Base-by-base conservation (phyloP, 2,329 filamentous ascomycete species). In the Cladorrhinum sp. region DNA sequence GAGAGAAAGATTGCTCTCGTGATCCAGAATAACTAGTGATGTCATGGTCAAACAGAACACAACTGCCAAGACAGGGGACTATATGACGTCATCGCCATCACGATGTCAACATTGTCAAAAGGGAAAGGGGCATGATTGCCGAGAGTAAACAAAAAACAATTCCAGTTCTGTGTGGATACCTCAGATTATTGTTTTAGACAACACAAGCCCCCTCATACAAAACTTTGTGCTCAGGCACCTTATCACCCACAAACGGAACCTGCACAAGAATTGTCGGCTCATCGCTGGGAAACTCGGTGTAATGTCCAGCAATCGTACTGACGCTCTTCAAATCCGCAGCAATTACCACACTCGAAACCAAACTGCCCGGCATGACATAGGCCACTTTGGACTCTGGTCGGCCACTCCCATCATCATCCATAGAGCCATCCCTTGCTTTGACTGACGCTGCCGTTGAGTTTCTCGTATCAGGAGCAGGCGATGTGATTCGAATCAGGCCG, bases 251-350 rank as follows among this genome's bases (percentile, higher is more conserved):
- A 58, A 72, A 74, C 12, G 70, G 70, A 5, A 71, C 59, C 62
- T 74, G 72, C 24, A 73, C 65, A 38, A 74, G 59, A 12, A 74
- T 64, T 5, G 72, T 74, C 24, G 69, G 66, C 62, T 72, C 70
- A 50, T 73, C 65, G 55, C 70, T 69, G 20, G 72, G 72, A 52
- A 74, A 74, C 62, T 74, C 72, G 49, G 72, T 74, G 45, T 64
- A 70, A 50, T 74, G 72, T 0, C 72, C 72, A 7, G 64, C 64
- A 8, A 70, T 53, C 13, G 61, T 65, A 59, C 72, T 74, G 8
- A 55, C 61, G 13, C 65, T 61, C 48, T 64, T 66, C 51, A 69
- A 25, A 59, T 74, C 72, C 3, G 69, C 69, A 1, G 70, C 72
- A 23, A 74, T 71, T 4, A 74, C 50, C 5, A 73, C 50, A 10